phyloP scores from a whole-genome alignment of 257 asterid genomes.

The Solanum microdontum region DNA sequence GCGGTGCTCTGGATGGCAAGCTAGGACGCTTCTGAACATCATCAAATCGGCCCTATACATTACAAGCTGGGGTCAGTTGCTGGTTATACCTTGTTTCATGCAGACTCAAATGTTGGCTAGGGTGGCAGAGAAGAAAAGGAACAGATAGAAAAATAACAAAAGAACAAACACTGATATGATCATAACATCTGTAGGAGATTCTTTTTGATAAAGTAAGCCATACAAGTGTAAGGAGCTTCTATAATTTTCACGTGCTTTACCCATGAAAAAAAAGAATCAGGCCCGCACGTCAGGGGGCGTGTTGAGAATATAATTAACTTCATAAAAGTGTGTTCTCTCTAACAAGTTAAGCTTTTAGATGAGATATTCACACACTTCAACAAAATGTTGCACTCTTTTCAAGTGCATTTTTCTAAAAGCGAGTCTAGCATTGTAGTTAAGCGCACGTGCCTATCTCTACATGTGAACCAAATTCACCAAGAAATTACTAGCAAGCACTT shows the following conservation, averaged over 20 bases:
- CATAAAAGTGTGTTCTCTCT: neutral
- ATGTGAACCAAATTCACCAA: neutral
- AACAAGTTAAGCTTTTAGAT: neutral
- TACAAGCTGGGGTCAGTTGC: neutral
- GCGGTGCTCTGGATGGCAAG: constrained; percentile 46
- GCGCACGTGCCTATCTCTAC: neutral
- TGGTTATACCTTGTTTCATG: neutral
- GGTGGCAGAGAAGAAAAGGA: neutral
- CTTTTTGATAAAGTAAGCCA: neutral
- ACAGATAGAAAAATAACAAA: neutral
- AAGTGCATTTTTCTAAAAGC: neutral
- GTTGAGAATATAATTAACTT: neutral
- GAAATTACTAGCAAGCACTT: neutral
- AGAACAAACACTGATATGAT: neutral
- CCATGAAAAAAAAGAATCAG: neutral
- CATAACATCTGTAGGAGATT: neutral
- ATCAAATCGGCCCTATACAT: constrained; percentile 69
- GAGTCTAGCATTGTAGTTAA: neutral
- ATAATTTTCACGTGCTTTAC: neutral
- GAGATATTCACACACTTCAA: neutral
- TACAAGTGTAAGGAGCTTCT: neutral
- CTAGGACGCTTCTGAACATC: constrained; percentile 68
- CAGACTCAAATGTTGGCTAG: neutral
- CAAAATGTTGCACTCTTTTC: neutral
- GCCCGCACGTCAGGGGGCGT: neutral